Evolutionary conservation across 2,329 filamentous ascomycete species (phyloP), one percentile per base, ranked within the genome.

Genomic region (Penicillium verrucosum): DNA sequence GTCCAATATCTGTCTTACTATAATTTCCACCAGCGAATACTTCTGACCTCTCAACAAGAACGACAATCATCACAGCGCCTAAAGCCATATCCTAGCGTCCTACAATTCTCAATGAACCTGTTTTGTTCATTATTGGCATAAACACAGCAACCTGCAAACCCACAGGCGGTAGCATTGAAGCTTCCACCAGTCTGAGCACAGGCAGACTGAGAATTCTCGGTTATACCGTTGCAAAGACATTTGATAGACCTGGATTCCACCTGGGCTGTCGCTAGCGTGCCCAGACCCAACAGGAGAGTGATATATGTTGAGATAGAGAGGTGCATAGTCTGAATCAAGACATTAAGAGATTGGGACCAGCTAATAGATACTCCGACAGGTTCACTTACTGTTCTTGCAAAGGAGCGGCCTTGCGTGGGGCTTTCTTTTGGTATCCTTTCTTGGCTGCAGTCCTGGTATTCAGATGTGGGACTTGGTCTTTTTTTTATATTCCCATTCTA

Each of bases 41-140:
- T 4, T 12, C 12, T 21, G 21, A 18, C 14, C 9, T 16, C 10
- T 51, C 53, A 51, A 25, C 54, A 56, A 41, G 41, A 37, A 11
- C 14, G 42, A n/a, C 54, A 57, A 41, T 57, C 54, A 47, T 57
- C 54, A 18, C 54, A 54, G 14, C 54, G 50, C 30, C 25, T 53
- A 32, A 57, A 57, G 1, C 50, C 54, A 43, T 30, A 57, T 16
- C 54, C 54, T 16, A 54, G 43, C 10, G 50, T 34, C 9, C 25
- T 27, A 23, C 54, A 57, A 16, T 16, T 36, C 16, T 57, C 49
- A 44, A 57, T 48, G n/a, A 57, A 57, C 6, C 21, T 34, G 14
- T 5, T 16, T 29, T 57, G 54, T 45, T 57, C 47, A 23, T 21
- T 34, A n/a, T 51, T 51, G 32, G 54, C 43, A 44, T 57, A 57